Evolutionary conservation across 2,329 filamentous ascomycete genomes (phyloP), one percentile per base, ranked within the genome.

Genomic region (Exophiala sp.): DNA sequence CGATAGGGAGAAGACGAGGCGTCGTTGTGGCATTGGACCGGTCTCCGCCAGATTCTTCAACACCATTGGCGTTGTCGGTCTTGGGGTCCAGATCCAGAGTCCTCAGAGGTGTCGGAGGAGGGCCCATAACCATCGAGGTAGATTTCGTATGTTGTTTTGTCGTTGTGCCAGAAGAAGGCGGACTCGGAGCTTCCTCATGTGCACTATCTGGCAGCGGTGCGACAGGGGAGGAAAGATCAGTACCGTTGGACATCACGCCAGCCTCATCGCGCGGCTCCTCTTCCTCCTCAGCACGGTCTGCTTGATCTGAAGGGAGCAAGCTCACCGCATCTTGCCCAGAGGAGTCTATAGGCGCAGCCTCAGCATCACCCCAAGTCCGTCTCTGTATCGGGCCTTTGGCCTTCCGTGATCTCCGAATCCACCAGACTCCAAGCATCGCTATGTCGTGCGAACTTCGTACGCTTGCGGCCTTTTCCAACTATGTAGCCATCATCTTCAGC

Each of bases 381-480:
- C 24, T 46, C 35, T 22, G 21, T 22, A 3, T 48, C 30, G 11
- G 37, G 54, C 22, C 41, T 47, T n/a, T 50, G 54, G 16, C 49
- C 23, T 42, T 52, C 42, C 9, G 57, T 57, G 2, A 62, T 60
- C 18, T 60, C 61, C 30, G 63, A 61, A 61, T 83, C 85, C 18
- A 76, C 75, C 61, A 90, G 85, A 55, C 78, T 82, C 91, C 91
- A 96, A 22, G 79, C 73, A 23, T 74, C 78, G 61, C 81, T 83
- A 44, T 80, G 73, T 53, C 82, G 73, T 51, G 82, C 79, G 65
- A 86, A 85, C 38, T 82, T 81, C 6, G 83, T 81, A 47, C 80
- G 78, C 67, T 90, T 94, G 53, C 80, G 82, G 22, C 79, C 80
- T 60, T 74, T 79, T 3, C 78, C 79, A 29, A 70, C 76, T 19